phyloP scores from a whole-genome alignment of 2,329 filamentous ascomycete species.

The Tricladium varicosporioides region DNA sequence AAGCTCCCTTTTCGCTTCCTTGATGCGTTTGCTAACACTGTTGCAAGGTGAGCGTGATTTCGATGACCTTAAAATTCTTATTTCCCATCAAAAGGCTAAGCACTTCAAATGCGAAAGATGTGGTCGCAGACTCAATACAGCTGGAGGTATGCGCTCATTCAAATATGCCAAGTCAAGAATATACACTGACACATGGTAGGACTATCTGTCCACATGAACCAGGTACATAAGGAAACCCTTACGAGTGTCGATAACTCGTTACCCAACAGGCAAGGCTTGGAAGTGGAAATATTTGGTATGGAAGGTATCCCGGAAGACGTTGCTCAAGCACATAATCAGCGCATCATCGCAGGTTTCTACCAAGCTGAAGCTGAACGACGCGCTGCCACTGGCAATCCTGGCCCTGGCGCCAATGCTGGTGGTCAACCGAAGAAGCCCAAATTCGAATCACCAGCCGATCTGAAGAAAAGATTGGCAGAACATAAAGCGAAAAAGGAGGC shows the following conservation, averaged over 20 bases:
- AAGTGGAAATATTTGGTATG: slow-evolving; percentile 98
- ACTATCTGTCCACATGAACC: slow-evolving; percentile 94
- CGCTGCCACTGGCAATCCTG: slow-evolving; percentile 79
- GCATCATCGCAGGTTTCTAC: slow-evolving; percentile 82
- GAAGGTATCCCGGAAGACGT: slow-evolving; percentile 91
- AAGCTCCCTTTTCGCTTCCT: slow-evolving; percentile 23
- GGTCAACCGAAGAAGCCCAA: slow-evolving; percentile 69
- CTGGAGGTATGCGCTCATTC: slow-evolving; percentile 65
- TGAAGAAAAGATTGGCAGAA: slow-evolving; percentile 77
- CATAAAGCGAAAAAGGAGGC: slow-evolving; percentile 65
- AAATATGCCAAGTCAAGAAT: neutral
- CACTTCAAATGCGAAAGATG: slow-evolving; percentile 98
- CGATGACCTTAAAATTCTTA: slow-evolving; percentile 93
- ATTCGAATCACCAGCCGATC: slow-evolving; percentile 71
- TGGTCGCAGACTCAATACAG: slow-evolving; percentile 83
- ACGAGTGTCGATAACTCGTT: slow-evolving; percentile 88
- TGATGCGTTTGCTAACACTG: slow-evolving; percentile 21
- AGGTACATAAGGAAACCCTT: slow-evolving; percentile 94
- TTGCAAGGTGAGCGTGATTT: slow-evolving; percentile 82
- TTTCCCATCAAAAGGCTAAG: slow-evolving; percentile 98
- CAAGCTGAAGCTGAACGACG: slow-evolving; percentile 80
- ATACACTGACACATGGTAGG: slow-evolving; percentile 49
- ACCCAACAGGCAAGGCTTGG: slow-evolving; percentile 78
- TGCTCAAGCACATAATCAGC: slow-evolving; percentile 77
- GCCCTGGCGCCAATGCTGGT: slow-evolving; percentile 61